Evolutionary conservation across 257 asterid species (phyloP).

Genomic region (Solanum chiquidenum): DNA sequence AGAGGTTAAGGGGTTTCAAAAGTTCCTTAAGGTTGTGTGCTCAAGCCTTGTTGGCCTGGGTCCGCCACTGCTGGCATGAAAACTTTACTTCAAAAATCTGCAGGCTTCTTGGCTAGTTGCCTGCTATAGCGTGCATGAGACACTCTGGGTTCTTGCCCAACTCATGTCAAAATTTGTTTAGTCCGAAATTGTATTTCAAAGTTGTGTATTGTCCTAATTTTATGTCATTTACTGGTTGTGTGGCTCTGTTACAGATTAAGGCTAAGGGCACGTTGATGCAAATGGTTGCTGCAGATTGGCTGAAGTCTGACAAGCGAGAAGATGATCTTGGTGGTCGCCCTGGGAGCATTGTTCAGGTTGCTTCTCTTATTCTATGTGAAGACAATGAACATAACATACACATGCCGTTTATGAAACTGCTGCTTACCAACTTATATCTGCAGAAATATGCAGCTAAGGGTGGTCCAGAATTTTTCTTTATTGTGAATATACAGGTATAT

Average conservation of each 20-base stretch:
- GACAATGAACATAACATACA: background rate
- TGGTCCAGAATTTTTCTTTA: constrained; percentile 88
- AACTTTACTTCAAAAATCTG: background rate
- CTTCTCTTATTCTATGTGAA: background rate
- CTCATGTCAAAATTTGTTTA: background rate
- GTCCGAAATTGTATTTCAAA: background rate
- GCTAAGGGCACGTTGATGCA: constrained; percentile 90
- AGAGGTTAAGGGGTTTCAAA: too few relatives aligned
- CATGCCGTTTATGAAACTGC: constrained; percentile 11
- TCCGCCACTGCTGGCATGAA: background rate
- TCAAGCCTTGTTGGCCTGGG: too few relatives aligned
- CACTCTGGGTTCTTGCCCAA: background rate
- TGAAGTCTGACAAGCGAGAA: constrained; percentile 94
- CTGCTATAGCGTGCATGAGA: background rate
- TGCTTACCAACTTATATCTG: constrained; percentile 1
- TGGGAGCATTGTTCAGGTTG: constrained; percentile 91
- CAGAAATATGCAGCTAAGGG: constrained; percentile 93
- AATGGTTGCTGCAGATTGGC: constrained; percentile 99
- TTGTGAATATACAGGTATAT: constrained; percentile 82
- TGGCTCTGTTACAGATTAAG: constrained; percentile 42
- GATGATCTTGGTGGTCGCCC: constrained; percentile 93
- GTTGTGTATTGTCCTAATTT: background rate
- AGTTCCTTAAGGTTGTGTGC: too few relatives aligned
- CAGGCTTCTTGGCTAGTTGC: background rate
- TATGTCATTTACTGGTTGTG: constrained; percentile 2